Percentiles rank a stretch among this genome's conserved stretches.
These are phyloP conservation scores for Fomitopsis schrenkii DNA, from an alignment of 1,284 basidiomycete species.

Conservation along the genomic window DNA sequence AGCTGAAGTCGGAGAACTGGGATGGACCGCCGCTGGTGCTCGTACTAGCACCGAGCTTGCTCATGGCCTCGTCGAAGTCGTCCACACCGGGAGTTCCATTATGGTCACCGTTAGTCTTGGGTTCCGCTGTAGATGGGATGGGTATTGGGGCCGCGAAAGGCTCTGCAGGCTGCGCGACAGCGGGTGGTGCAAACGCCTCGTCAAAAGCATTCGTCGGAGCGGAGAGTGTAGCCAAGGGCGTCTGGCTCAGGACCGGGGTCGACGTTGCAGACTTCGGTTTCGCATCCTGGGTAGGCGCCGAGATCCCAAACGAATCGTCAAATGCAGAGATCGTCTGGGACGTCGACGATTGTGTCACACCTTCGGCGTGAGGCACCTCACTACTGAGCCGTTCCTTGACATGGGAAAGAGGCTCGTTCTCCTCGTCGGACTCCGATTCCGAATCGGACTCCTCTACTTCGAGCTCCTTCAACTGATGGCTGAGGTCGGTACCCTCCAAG, in stretches of 20 bases:
- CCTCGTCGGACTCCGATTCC: slow-evolving; percentile 45
- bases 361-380: slow-evolving; percentile 15
- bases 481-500: slow-evolving; percentile 46
- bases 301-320: slow-evolving; percentile 62
- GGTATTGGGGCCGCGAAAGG: slow-evolving; percentile 12
- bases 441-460: slow-evolving; percentile 63
- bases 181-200: background rate
- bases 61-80: slow-evolving; percentile 73
- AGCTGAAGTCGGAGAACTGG: slow-evolving; percentile 43
- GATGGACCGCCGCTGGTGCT: slow-evolving; percentile 30
- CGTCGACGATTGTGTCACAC: slow-evolving; percentile 21
- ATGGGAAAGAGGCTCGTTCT: slow-evolving; percentile 30
- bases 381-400: slow-evolving; percentile 21
- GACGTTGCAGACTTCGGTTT: background rate
- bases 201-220: slow-evolving; percentile 6
- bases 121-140: slow-evolving; percentile 9
- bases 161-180: background rate
- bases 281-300: slow-evolving; percentile 12
- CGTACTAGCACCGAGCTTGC: slow-evolving; percentile 41
- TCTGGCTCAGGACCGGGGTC: slow-evolving; percentile 1
- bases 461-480: slow-evolving; percentile 55
- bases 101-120: slow-evolving; percentile 22
- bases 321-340: slow-evolving; percentile 35
- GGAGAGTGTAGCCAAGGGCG: background rate
- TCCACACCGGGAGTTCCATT: slow-evolving; percentile 41